A percentile compares a stretch with the other conserved stretches of the same genome.
These are phyloP conservation scores for Mortierella sp. DNA, from an alignment of 371 early-diverging fungal genomes.

Conservation along the genomic window DNA sequence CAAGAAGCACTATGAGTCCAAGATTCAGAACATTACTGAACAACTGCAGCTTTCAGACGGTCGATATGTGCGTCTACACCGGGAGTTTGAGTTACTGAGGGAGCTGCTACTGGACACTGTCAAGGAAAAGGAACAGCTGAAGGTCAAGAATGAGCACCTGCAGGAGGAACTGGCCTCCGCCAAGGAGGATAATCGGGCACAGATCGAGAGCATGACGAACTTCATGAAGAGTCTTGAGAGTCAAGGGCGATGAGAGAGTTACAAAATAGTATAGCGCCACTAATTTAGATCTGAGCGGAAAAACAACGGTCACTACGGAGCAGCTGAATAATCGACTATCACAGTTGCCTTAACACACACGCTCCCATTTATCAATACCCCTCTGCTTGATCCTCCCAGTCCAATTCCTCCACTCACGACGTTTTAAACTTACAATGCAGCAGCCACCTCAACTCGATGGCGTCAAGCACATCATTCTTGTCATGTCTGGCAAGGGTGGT, in stretches of 20 bases:
- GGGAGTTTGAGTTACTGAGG: constrained; percentile 42
- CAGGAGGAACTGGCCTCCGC: constrained; percentile 35
- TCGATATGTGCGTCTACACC: constrained; percentile 34
- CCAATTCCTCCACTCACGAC: too few relatives aligned
- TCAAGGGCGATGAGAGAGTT: constrained; percentile 5
- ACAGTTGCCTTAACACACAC: too few relatives aligned
- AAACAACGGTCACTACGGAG: too few relatives aligned
- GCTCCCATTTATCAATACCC: too few relatives aligned
- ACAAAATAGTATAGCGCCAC: too few relatives aligned
- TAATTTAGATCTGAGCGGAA: too few relatives aligned
- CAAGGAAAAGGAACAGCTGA: constrained; percentile 5
- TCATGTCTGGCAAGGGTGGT: constrained; percentile 97
- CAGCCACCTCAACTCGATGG: constrained; percentile 54
- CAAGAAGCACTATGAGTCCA: constrained; percentile 56
- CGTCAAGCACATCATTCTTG: constrained; percentile 80
- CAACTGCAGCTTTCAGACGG: constrained; percentile 47
- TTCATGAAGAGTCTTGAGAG: constrained; percentile 34
- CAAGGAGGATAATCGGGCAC: constrained; percentile 38
- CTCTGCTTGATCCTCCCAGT: too few relatives aligned
- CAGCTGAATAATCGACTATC: too few relatives aligned
- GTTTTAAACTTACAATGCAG: constrained; percentile 12
- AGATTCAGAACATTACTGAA: constrained; percentile 48
- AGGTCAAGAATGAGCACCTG: constrained; percentile 14
- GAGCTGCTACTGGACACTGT: constrained; percentile 36
- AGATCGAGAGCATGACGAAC: constrained; percentile 46